Conservation (phyloP, 2,329 filamentous ascomycete genomes). For the Phialophora macrospora region DNA sequence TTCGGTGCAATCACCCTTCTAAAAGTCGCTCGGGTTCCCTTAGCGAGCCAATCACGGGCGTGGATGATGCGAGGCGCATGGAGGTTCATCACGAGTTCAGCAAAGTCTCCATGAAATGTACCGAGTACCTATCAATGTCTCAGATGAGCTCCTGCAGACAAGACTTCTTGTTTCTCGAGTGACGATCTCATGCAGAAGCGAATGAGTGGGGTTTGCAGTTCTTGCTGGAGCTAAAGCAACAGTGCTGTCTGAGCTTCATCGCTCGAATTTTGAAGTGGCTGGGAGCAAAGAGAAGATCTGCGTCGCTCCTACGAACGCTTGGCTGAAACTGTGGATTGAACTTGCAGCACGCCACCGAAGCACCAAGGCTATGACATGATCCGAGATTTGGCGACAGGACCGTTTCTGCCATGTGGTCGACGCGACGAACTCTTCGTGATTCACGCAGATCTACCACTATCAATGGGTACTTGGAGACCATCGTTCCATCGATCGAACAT, state of each 20-base stretch:
- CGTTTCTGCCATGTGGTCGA: not conserved
- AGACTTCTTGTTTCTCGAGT: not conserved
- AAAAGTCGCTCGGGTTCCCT: not conserved
- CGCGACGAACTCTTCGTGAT: not conserved
- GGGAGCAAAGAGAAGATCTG: slow-evolving; percentile 6
- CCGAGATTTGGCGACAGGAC: not conserved
- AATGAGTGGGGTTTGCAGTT: not conserved
- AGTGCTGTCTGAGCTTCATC: not conserved
- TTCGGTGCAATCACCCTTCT: not conserved
- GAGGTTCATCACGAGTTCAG: not conserved
- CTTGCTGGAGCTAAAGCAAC: not conserved
- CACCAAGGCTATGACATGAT: not conserved
- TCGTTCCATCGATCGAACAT: not conserved
- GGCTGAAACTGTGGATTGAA: not conserved
- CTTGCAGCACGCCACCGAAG: not conserved
- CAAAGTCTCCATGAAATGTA: not conserved
- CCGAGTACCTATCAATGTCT: not conserved
- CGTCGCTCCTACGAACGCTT: not conserved
- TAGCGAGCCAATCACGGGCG: not conserved
- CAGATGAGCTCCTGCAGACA: not conserved
- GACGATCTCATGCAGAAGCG: not conserved
- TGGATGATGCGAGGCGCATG: not conserved
- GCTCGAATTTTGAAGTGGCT: slow-evolving; percentile 9
- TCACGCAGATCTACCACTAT: not conserved
- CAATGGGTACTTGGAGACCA: not conserved